Percentiles rank a stretch among this genome's conserved stretches.
Evolutionary conservation across 2,329 filamentous ascomycete genomes (phyloP).

Genomic region (Exophiala lecanii-corni): DNA sequence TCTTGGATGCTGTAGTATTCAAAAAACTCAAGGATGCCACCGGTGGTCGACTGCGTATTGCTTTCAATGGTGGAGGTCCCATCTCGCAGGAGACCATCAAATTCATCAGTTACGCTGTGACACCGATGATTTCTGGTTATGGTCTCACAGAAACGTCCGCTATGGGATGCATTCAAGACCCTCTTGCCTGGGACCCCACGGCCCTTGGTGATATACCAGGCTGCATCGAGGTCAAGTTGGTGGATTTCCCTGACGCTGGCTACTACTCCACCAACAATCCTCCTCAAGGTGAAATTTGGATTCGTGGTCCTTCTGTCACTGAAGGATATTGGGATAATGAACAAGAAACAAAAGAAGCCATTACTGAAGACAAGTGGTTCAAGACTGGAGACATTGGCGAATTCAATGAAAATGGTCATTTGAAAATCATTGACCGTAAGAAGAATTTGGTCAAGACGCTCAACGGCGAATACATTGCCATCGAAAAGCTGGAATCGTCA

Average conservation of each 20-base stretch:
- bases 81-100: slow-evolving; percentile 81
- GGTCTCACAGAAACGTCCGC: slow-evolving; percentile 90
- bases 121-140: slow-evolving; percentile 91
- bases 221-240: slow-evolving; percentile 82
- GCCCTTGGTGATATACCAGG: slow-evolving; percentile 75
- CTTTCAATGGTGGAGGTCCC: slow-evolving; percentile 90
- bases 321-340: slow-evolving; percentile 79
- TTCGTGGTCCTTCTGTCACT: slow-evolving; percentile 72
- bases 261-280: slow-evolving; percentile 71
- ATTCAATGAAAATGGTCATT: slow-evolving; percentile 72
- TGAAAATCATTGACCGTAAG: slow-evolving; percentile 89
- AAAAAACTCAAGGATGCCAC: slow-evolving; percentile 87
- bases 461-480: slow-evolving; percentile 92
- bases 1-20: slow-evolving; percentile 83
- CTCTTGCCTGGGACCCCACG: slow-evolving; percentile 73
- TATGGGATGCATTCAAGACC: slow-evolving; percentile 56
- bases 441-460: slow-evolving; percentile 97
- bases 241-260: slow-evolving; percentile 82
- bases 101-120: slow-evolving; percentile 87
- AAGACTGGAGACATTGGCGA: slow-evolving; percentile 94
- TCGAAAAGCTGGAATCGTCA: slow-evolving; percentile 90
- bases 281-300: slow-evolving; percentile 88
- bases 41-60: slow-evolving; percentile 80
- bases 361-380: slow-evolving; percentile 90
- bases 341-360: slow-evolving; percentile 72